Percentiles rank a stretch among this genome's conserved stretches.
phyloP scores from a whole-genome alignment of 2,329 filamentous ascomycete species.

The Botrytis porri region DNA sequence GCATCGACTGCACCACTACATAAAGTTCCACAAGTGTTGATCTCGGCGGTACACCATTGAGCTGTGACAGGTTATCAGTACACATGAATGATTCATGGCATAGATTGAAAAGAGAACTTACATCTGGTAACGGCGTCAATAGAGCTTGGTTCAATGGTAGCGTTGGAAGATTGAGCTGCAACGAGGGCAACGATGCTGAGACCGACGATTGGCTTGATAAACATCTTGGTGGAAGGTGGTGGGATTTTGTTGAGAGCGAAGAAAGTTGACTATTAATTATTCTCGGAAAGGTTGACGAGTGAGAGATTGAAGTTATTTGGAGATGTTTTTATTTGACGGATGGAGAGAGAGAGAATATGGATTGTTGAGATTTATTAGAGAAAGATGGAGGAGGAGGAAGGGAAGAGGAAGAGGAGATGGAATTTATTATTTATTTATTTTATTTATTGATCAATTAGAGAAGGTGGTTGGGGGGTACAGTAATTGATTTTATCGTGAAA shows the following conservation, averaged over 20 bases:
- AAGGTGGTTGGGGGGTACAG: constrained; percentile 8
- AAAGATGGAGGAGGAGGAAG: neutral
- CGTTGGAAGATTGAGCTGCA: constrained; percentile 27
- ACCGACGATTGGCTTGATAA: constrained; percentile 32
- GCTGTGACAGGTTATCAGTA: constrained; percentile 38
- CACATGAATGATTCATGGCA: neutral
- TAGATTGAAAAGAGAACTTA: constrained; percentile 20
- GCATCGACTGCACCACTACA: constrained; percentile 49
- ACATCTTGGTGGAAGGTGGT: constrained; percentile 29
- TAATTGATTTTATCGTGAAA: constrained; percentile 14
- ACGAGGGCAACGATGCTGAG: constrained; percentile 33
- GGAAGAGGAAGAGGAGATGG: neutral
- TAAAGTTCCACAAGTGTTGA: constrained; percentile 57
- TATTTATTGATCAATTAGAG: neutral
- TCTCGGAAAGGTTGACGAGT: neutral
- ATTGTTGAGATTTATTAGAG: neutral
- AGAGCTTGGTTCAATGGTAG: constrained; percentile 32
- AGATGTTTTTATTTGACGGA: neutral
- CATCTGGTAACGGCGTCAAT: constrained; percentile 27
- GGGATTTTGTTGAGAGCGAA: neutral
- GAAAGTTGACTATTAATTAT: neutral
- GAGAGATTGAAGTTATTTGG: neutral
- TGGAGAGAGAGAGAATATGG: neutral
- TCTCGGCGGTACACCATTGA: constrained; percentile 57
- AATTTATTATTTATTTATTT: neutral